Conservation (phyloP, 2,329 filamentous ascomycete species). For the Ophiocordyceps polyrhachis-furcata region DNA sequence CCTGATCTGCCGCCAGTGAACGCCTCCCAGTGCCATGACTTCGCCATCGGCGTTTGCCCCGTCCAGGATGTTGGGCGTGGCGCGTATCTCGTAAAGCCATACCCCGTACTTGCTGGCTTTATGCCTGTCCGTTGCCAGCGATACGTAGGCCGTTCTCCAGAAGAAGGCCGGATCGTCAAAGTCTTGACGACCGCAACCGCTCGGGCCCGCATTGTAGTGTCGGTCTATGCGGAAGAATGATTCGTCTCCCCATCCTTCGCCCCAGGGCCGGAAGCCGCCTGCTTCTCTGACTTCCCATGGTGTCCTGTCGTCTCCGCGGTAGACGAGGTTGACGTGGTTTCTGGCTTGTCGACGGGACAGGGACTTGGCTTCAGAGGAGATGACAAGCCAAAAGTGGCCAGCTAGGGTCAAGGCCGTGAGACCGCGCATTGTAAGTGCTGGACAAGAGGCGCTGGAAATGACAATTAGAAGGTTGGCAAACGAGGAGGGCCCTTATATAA, state of each 20-base stretch:
- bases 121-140: not conserved
- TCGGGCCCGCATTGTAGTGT: not conserved
- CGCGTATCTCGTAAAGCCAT: constrained; percentile 3
- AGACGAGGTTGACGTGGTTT: not conserved
- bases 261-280: constrained; percentile 2
- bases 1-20: constrained; percentile 1
- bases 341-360: not conserved
- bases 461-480: not conserved
- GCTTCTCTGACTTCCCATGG: constrained; percentile 1
- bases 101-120: not conserved
- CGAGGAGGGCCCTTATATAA: not conserved
- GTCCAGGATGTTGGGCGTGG: constrained; percentile 2
- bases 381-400: not conserved
- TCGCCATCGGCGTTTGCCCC: constrained; percentile 1
- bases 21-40: not conserved
- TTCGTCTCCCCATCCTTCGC: constrained; percentile 1
- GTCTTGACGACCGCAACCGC: constrained; percentile 1
- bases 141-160: constrained; percentile 1
- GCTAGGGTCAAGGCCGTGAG: not conserved
- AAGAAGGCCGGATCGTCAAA: not conserved
- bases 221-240: not conserved
- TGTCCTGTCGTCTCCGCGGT: constrained; percentile 2
- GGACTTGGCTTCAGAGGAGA: not conserved
- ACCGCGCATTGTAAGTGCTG: not conserved
- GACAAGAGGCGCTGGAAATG: not conserved